phyloP scores from a whole-genome alignment of 2,329 filamentous ascomycete genomes.

The Apiospora arundinis region DNA sequence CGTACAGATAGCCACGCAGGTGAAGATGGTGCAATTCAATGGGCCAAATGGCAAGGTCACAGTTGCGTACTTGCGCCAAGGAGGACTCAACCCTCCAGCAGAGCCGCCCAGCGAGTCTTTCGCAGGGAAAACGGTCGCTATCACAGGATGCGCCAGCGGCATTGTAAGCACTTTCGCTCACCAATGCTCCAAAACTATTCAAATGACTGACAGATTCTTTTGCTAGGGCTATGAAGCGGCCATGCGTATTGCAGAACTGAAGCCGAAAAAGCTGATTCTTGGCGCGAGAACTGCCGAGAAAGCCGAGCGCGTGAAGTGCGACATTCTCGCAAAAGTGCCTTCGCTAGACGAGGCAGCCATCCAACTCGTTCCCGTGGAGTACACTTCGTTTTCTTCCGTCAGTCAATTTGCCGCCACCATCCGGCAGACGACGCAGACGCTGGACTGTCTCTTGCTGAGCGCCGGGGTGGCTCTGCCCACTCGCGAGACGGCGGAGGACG shows the following conservation, averaged over 20 bases:
- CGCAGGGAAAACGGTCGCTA: slow-evolving; percentile 14
- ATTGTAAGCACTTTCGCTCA: background rate
- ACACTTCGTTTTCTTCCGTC: slow-evolving; percentile 10
- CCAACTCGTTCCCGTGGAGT: slow-evolving; percentile 8
- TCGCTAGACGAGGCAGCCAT: background rate
- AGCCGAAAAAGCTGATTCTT: slow-evolving; percentile 11
- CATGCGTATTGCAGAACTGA: slow-evolving; percentile 9
- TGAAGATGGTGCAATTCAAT: slow-evolving; percentile 15
- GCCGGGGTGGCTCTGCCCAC: slow-evolving; percentile 12
- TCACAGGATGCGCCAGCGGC: slow-evolving; percentile 9
- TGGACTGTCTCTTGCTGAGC: background rate
- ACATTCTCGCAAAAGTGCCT: slow-evolving; percentile 9
- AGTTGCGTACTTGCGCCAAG: slow-evolving; percentile 12
- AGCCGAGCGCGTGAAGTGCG: slow-evolving; percentile 4
- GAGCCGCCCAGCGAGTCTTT: slow-evolving; percentile 12
- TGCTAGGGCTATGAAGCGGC: slow-evolving; percentile 7
- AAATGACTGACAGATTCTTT: background rate
- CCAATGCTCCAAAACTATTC: background rate
- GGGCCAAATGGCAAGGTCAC: slow-evolving; percentile 11
- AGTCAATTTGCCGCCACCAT: slow-evolving; percentile 2
- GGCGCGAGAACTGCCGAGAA: background rate
- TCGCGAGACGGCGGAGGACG: slow-evolving; percentile 7
- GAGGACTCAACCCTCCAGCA: slow-evolving; percentile 8
- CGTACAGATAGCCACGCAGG: background rate
- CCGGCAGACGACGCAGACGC: slow-evolving; percentile 7